A percentile compares a stretch with the other conserved stretches of the same genome.
These are phyloP conservation scores for Xylariaceae sp. DNA, from an alignment of 2,329 filamentous ascomycete species.

Conservation along the genomic window DNA sequence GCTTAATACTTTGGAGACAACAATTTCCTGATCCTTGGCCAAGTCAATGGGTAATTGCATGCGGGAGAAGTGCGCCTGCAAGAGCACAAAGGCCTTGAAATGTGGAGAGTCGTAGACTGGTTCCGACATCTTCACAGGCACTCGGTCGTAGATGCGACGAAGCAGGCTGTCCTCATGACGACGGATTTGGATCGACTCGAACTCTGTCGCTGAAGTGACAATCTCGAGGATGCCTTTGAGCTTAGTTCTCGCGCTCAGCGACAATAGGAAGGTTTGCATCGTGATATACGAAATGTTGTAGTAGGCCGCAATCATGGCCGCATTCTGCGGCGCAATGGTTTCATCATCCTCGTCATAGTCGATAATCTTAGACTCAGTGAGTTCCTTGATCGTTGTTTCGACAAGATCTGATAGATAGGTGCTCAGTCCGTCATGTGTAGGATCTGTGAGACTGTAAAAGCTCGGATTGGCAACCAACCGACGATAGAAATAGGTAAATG, in stretches of 20 bases:
- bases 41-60: slow-evolving; percentile 96
- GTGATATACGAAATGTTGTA: slow-evolving; percentile 99
- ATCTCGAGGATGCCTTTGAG: slow-evolving; percentile 97
- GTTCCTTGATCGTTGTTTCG: slow-evolving; percentile 84
- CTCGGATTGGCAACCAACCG: slow-evolving; percentile 91
- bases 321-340: slow-evolving; percentile 81
- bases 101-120: slow-evolving; percentile 87
- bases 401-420: slow-evolving; percentile 92
- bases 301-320: slow-evolving; percentile 97
- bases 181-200: slow-evolving; percentile 90
- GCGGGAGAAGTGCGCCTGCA: slow-evolving; percentile 95
- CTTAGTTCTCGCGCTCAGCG: slow-evolving; percentile 82
- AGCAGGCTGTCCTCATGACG: slow-evolving; percentile 87
- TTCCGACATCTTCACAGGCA: slow-evolving; percentile 92
- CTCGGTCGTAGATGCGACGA: slow-evolving; percentile 86
- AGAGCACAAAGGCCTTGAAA: slow-evolving; percentile 95
- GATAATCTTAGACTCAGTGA: slow-evolving; percentile 90
- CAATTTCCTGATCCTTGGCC: slow-evolving; percentile 88
- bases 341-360: slow-evolving; percentile 95
- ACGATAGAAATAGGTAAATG: slow-evolving; percentile 97
- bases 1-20: slow-evolving; percentile 79
- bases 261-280: slow-evolving; percentile 97
- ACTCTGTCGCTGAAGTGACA: slow-evolving; percentile 93
- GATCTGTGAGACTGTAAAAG: slow-evolving; percentile 87
- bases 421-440: slow-evolving; percentile 89